Conservation (phyloP, 495 filamentous ascomycete genomes). For the Lophiotrema nucula region DNA sequence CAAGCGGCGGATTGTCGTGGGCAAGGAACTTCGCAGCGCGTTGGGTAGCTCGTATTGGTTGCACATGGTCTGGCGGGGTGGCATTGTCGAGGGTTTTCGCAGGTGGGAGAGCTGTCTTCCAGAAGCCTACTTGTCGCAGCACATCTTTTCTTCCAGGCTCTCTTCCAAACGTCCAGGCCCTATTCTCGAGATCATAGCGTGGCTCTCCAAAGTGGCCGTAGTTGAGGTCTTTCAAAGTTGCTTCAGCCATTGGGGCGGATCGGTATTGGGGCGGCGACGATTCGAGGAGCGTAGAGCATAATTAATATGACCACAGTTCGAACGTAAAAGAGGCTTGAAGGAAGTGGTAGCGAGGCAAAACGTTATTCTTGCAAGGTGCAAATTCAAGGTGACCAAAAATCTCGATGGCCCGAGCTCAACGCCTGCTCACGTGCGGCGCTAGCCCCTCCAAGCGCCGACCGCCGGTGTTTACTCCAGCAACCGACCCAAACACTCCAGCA, state of each 20-base stretch:
- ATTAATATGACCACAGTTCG: too few relatives aligned
- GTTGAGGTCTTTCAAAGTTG: conserved; percentile 52
- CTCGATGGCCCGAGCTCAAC: conserved; percentile 4
- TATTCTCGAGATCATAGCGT: conserved; percentile 53
- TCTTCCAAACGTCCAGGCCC: conserved; percentile 56
- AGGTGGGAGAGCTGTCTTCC: conserved; percentile 3
- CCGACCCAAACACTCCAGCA: conserved; percentile 13
- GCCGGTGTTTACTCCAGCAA: conserved; percentile 6
- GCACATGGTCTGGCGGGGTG: neutral
- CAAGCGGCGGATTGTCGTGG: conserved; percentile 33
- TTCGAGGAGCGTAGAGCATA: too few relatives aligned
- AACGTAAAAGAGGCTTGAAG: too few relatives aligned
- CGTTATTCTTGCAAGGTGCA: neutral
- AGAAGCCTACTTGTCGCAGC: conserved; percentile 21
- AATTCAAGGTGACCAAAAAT: too few relatives aligned
- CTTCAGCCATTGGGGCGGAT: conserved; percentile 61
- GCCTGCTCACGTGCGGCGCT: conserved; percentile 20
- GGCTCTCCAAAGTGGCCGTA: conserved; percentile 67
- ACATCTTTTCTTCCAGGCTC: conserved; percentile 13
- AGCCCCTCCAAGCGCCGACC: neutral
- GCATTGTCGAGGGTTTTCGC: neutral
- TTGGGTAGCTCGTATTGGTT: neutral
- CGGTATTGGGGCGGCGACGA: neutral
- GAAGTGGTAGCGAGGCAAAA: neutral
- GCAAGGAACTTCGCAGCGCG: conserved; percentile 9